A percentile compares a stretch with the other conserved stretches of the same genome.
phyloP scores from a whole-genome alignment of 2,329 filamentous ascomycete genomes.

The Colletotrichum paranaense region DNA sequence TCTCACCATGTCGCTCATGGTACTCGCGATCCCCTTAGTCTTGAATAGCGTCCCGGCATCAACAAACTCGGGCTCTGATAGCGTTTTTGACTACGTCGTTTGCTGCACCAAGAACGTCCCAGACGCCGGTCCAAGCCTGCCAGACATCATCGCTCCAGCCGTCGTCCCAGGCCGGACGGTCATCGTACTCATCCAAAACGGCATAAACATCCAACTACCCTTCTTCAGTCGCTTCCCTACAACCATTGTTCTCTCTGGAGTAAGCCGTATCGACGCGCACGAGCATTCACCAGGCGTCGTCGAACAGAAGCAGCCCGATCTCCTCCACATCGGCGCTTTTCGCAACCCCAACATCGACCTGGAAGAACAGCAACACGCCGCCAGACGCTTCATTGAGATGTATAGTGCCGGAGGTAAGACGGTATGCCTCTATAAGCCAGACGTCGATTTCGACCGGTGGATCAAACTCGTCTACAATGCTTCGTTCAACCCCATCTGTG shows the following conservation, averaged over 20 bases:
- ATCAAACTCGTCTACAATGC: constrained; percentile 63
- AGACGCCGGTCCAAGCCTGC: constrained; percentile 60
- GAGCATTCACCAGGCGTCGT: constrained; percentile 60
- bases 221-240: constrained; percentile 60
- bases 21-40: background rate
- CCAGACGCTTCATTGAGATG: constrained; percentile 56
- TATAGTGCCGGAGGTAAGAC: constrained; percentile 61
- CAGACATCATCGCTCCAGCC: constrained; percentile 62
- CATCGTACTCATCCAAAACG: constrained; percentile 71
- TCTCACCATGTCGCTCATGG: background rate
- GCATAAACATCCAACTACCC: constrained; percentile 71
- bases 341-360: constrained; percentile 45
- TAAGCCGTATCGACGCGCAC: constrained; percentile 63
- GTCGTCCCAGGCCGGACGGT: constrained; percentile 61
- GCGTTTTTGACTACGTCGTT: constrained; percentile 64
- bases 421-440: constrained; percentile 50
- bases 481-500: constrained; percentile 63
- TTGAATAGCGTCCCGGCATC: constrained; percentile 36
- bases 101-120: constrained; percentile 69
- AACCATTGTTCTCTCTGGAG: constrained; percentile 64
- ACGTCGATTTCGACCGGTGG: constrained; percentile 59
- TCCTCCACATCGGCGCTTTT: constrained; percentile 62
- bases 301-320: constrained; percentile 63
- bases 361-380: constrained; percentile 42
- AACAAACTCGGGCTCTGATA: background rate